A percentile compares a stretch with the other conserved stretches of the same genome.
Conservation (phyloP, 768 basidiomycete genomes). For the Epithele typhae region DNA sequence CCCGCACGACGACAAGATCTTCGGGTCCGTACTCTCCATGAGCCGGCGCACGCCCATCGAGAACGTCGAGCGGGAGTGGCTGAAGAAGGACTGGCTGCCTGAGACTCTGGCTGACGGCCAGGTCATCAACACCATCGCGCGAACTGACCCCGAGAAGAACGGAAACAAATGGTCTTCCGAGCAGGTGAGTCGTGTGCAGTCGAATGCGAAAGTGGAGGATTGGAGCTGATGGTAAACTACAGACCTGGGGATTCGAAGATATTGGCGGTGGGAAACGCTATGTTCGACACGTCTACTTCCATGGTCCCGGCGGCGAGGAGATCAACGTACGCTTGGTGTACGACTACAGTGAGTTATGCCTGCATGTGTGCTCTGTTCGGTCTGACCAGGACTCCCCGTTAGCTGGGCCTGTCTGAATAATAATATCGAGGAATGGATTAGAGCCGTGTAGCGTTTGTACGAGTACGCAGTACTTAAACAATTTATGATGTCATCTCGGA, state of each 20-base stretch:
- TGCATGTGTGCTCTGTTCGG: too few species aligned
- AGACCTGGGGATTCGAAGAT: constrained; percentile 63
- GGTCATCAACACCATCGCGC: constrained; percentile 33
- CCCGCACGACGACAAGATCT: constrained; percentile 51
- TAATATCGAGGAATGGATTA: too few species aligned
- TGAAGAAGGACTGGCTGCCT: constrained; percentile 40
- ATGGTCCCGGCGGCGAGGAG: constrained; percentile 52
- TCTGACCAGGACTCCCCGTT: too few species aligned
- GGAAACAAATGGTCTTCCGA: constrained; percentile 54
- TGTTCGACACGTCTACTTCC: constrained; percentile 57
- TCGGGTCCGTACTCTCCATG: constrained; percentile 51
- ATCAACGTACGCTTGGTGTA: constrained; percentile 58
- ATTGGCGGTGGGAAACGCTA: constrained; percentile 58
- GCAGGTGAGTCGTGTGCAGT: constrained; percentile 42
- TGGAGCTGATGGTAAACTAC: neutral
- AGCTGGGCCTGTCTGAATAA: too few species aligned
- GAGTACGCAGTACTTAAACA: too few species aligned
- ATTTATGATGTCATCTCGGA: too few species aligned
- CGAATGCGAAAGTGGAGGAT: constrained; percentile 31
- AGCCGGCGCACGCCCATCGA: constrained; percentile 26
- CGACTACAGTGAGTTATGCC: constrained; percentile 56
- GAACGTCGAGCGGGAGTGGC: constrained; percentile 30
- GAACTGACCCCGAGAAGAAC: constrained; percentile 64
- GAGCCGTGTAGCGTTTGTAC: too few species aligned
- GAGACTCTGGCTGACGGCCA: constrained; percentile 33